Base-by-base conservation (phyloP, 371 early-diverging fungal species). In the Syncephalastrum sp. region DNA sequence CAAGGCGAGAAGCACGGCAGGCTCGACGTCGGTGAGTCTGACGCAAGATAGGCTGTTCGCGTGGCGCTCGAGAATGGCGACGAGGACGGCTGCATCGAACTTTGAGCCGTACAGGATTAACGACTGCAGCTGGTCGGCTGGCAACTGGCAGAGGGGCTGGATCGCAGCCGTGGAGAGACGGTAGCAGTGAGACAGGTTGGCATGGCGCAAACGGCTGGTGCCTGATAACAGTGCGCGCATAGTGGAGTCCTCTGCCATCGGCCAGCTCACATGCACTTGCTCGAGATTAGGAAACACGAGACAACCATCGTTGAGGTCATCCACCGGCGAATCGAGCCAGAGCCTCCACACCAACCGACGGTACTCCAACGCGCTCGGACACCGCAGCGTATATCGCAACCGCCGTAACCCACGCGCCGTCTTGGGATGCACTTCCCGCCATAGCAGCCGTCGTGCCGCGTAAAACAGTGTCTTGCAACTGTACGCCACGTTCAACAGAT, bases 101-200 rank as follows among this genome's bases (percentile, higher is more conserved):
- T 71, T 70, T 4, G 71, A 69, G 3, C 77, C 77, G 42, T 77
- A 77, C 0, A 77, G 47, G 14, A 67, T 64, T 1, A 77, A 61
- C 0, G 68, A 65, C 42, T 73, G 50, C 14, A 77, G 59, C 19
- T 61, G 62, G 44, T 64, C 44, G 3, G 45, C 60, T 16, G 63
- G 56, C 55, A 69, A 68, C 7, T 48, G 17, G 10, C 73, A 42
- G 4, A 77, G 52, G 0, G 77, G 77, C 12, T 50, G 60, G n/a
- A 77, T 73, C 5, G 69, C 72, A 16, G 66, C 64, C 4, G 74
- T 73, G 1, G 77, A 73, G 17, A 77, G 56, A 50, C 74, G 68
- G 19, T 77, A 77, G 24, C 77, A 77, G 44, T 70, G 74, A 3
- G 77, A 77, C 1, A 77, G 50, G 42, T 77, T 64, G 25, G 74